phyloP scores from a whole-genome alignment of 768 basidiomycete genomes.

The Lentinula aciculospora region DNA sequence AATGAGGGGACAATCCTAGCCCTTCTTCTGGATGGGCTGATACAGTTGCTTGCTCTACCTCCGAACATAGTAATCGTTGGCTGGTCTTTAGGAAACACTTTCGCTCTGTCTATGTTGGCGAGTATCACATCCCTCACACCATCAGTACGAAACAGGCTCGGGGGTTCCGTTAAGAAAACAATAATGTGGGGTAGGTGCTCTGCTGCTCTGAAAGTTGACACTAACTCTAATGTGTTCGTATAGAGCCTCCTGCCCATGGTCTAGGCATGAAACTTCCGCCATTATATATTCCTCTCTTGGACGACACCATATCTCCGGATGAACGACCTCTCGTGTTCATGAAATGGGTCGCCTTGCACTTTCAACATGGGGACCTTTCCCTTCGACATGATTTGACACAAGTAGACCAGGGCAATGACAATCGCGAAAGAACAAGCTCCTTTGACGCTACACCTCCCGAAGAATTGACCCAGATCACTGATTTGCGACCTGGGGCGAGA shows the following conservation, averaged over 20 bases:
- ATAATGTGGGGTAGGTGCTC: conserved; percentile 16
- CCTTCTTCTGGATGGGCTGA: conserved; percentile 20
- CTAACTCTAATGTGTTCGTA: no score
- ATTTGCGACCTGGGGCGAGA: conserved; percentile 10
- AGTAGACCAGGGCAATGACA: conserved; percentile 7
- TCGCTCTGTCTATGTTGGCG: conserved; percentile 17
- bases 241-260: conserved; percentile 18
- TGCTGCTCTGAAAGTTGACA: neutral
- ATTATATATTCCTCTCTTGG: conserved; percentile 18
- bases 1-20: conserved; percentile 24
- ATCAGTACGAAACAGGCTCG: conserved; percentile 13
- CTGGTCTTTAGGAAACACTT: conserved; percentile 25
- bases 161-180: conserved; percentile 15
- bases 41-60: conserved; percentile 15
- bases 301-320: conserved; percentile 15
- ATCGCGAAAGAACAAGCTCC: conserved; percentile 1
- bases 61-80: conserved; percentile 16
- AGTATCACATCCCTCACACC: conserved; percentile 15
- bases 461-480: conserved; percentile 9
- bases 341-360: conserved; percentile 17
- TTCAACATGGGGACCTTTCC: conserved; percentile 14
- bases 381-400: conserved; percentile 4
- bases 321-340: conserved; percentile 14
- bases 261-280: conserved; percentile 14
- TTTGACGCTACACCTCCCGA: conserved; percentile 6